These are phyloP conservation scores for Botrytis medusae DNA, from an alignment of 2,329 filamentous ascomycete species.

Conservation along the genomic window DNA sequence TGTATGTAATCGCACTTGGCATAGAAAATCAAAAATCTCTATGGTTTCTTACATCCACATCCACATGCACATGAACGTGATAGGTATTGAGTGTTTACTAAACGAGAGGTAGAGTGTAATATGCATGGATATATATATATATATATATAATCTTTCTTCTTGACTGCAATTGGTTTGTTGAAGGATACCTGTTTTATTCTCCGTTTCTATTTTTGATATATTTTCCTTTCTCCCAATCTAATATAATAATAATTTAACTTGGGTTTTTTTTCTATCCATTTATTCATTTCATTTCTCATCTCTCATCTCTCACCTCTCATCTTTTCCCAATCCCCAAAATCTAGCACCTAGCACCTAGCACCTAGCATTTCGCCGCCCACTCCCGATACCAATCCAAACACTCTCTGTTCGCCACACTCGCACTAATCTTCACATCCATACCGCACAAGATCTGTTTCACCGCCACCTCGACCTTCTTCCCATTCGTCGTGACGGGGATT, in stretches of 20 bases:
- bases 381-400: conserved; percentile 84
- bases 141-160: too few relatives aligned
- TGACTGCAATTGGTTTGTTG: not conserved
- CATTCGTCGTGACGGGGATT: conserved; percentile 89
- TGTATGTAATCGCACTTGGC: not conserved
- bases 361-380: conserved; percentile 56
- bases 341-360: not conserved
- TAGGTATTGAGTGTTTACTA: not conserved
- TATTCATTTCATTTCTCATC: not conserved
- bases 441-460: conserved; percentile 96
- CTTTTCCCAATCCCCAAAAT: not conserved
- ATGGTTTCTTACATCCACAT: not conserved
- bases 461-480: conserved; percentile 96
- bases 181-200: not conserved
- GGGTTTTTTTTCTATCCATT: not conserved
- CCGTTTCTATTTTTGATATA: not conserved
- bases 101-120: not conserved
- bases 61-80: not conserved
- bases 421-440: conserved; percentile 80
- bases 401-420: conserved; percentile 88
- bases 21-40: not conserved
- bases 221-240: not conserved
- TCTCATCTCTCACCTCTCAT: not conserved
- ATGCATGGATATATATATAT: not conserved
- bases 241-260: not conserved